Conservation (phyloP, 305 asterid genomes). For the Fraxinus greggii region DNA sequence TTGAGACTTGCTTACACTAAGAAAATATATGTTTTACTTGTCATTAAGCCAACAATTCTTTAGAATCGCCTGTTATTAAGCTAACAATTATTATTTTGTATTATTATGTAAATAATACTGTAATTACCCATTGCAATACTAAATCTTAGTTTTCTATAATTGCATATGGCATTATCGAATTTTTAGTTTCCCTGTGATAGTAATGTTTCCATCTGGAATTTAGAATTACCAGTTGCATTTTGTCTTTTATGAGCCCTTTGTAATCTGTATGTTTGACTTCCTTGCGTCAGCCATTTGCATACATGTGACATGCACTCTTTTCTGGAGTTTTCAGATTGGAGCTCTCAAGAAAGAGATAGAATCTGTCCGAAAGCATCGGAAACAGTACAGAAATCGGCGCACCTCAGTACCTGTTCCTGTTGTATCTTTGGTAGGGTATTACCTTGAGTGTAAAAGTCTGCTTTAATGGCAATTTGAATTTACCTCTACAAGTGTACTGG, state of each 20-base stretch:
- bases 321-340: constrained; percentile 55
- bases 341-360: constrained; percentile 89
- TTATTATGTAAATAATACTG: neutral
- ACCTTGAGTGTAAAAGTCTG: neutral
- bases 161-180: neutral
- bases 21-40: neutral
- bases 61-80: neutral
- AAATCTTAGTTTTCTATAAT: neutral
- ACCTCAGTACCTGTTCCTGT: constrained; percentile 77
- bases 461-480: constrained; percentile 15
- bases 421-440: constrained; percentile 74
- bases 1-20: neutral
- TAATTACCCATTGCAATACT: neutral
- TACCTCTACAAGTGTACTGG: constrained; percentile 11
- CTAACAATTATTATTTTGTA: neutral
- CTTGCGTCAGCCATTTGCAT: constrained; percentile 17
- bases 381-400: constrained; percentile 83
- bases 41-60: neutral
- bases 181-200: constrained; percentile 8
- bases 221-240: constrained; percentile 14
- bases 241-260: constrained; percentile 8
- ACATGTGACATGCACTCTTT: constrained; percentile 19
- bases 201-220: constrained; percentile 16
- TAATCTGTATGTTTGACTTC: constrained; percentile 16
- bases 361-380: constrained; percentile 88